Conservation (phyloP, 495 filamentous ascomycete species). For the Trichoderma virens region DNA sequence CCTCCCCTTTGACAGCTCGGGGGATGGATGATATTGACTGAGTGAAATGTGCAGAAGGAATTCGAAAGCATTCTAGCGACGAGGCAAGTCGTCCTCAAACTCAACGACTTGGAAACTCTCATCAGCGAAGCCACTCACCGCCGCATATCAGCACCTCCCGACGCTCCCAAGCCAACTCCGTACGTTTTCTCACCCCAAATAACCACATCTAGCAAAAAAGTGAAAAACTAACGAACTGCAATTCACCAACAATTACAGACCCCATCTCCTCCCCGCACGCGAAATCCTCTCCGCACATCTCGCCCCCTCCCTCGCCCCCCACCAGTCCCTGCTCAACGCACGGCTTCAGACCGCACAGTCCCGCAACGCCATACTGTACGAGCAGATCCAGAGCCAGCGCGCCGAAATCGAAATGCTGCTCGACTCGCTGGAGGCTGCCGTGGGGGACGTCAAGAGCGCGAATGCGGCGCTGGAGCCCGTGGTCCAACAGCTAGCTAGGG, state of each 20-base stretch:
- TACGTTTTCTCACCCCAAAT: conserved; percentile 25
- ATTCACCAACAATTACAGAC: conserved; percentile 43
- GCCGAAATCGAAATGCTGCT: conserved; percentile 66
- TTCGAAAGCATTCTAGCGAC: conserved; percentile 70
- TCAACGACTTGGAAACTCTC: conserved; percentile 79
- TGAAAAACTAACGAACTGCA: too few relatives aligned
- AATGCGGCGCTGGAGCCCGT: conserved; percentile 38
- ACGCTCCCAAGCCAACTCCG: conserved; percentile 21
- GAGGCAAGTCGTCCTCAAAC: conserved; percentile 58
- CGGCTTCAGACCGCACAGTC: conserved; percentile 53
- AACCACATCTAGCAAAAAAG: not conserved
- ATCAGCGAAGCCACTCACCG: conserved; percentile 58
- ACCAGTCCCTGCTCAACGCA: conserved; percentile 52
- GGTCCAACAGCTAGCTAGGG: conserved; percentile 38
- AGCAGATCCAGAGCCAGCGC: conserved; percentile 57
- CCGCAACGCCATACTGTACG: conserved; percentile 57
- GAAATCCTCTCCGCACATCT: conserved; percentile 64
- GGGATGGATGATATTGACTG: too few relatives aligned
- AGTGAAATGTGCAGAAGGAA: conserved; percentile 49
- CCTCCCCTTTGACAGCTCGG: not conserved
- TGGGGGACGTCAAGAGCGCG: conserved; percentile 63
- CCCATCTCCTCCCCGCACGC: conserved; percentile 66
- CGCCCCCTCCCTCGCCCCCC: conserved; percentile 53
- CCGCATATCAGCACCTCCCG: conserved; percentile 20
- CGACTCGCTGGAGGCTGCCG: conserved; percentile 53